A percentile compares a stretch with the other conserved stretches of the same genome.
phyloP scores from a whole-genome alignment of 352 stramenopile species.

The Peronospora farinosa region DNA sequence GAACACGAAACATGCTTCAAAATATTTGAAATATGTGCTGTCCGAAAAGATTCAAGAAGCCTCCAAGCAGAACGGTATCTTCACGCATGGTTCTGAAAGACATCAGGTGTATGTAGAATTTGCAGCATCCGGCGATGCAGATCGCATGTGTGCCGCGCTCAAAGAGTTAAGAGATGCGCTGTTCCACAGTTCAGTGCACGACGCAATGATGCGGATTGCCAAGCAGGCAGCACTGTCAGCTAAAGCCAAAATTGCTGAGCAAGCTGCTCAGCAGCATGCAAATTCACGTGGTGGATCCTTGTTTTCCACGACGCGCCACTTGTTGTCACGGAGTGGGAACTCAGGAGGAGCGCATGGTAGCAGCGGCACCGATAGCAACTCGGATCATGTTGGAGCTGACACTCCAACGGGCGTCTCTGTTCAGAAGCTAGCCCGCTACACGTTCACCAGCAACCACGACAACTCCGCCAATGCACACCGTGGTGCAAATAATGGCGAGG shows the following conservation, averaged over 20 bases:
- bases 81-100: slow-evolving; percentile 55
- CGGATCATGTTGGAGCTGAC: slow-evolving; percentile 27
- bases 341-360: slow-evolving; percentile 19
- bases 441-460: slow-evolving; percentile 33
- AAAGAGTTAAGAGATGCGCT: slow-evolving; percentile 54
- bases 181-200: slow-evolving; percentile 67
- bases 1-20: slow-evolving; percentile 25
- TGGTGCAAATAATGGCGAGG: slow-evolving; percentile 31
- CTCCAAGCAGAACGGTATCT: slow-evolving; percentile 58
- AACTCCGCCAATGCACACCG: slow-evolving; percentile 27
- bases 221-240: slow-evolving; percentile 71
- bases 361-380: slow-evolving; percentile 25
- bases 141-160: slow-evolving; percentile 52
- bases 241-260: slow-evolving; percentile 76
- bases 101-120: slow-evolving; percentile 48
- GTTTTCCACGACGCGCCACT: slow-evolving; percentile 64
- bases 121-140: slow-evolving; percentile 40
- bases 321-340: slow-evolving; percentile 42
- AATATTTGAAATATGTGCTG: slow-evolving; percentile 73
- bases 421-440: slow-evolving; percentile 44
- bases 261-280: slow-evolving; percentile 64
- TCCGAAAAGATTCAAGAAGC: slow-evolving; percentile 72
- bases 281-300: slow-evolving; percentile 50
- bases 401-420: slow-evolving; percentile 54
- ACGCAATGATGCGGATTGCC: slow-evolving; percentile 79